Evolutionary conservation across 1,139 yeast genomes (phyloP).

Genomic region (Protomyces macrosporus): DNA sequence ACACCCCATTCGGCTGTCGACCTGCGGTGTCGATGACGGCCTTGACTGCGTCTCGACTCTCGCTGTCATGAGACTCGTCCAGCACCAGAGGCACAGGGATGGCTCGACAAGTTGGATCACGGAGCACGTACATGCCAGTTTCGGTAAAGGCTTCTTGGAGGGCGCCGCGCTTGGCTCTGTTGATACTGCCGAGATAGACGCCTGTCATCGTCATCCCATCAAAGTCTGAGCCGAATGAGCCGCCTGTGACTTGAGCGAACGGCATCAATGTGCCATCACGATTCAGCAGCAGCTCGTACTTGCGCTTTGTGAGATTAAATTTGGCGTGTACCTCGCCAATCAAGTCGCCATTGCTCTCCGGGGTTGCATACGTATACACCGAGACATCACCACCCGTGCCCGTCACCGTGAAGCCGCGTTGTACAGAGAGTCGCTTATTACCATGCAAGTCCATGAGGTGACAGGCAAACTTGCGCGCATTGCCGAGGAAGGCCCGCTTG

Average conservation of each 20-base stretch:
- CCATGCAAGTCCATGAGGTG: slow-evolving; percentile 72
- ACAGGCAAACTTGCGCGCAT: slow-evolving; percentile 46
- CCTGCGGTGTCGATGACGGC: slow-evolving; percentile 42
- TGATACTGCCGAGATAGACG: slow-evolving; percentile 65
- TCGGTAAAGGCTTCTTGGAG: slow-evolving; percentile 91
- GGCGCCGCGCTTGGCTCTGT: slow-evolving; percentile 90
- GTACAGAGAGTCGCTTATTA: slow-evolving; percentile 49
- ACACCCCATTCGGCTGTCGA: slow-evolving; percentile 25
- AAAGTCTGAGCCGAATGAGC: slow-evolving; percentile 78
- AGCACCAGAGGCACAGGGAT: neutral
- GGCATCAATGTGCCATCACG: slow-evolving; percentile 44
- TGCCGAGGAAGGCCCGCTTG: slow-evolving; percentile 62
- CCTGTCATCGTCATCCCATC: slow-evolving; percentile 61
- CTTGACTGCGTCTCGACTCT: neutral
- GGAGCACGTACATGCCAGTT: slow-evolving; percentile 80
- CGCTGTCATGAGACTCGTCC: neutral
- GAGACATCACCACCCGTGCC: slow-evolving; percentile 39
- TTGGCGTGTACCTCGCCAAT: slow-evolving; percentile 85
- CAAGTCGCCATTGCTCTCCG: slow-evolving; percentile 41
- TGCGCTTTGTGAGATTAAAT: slow-evolving; percentile 91
- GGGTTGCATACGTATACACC: neutral
- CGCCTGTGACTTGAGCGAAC: slow-evolving; percentile 82
- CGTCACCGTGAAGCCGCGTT: slow-evolving; percentile 62
- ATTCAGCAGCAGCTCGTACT: slow-evolving; percentile 62
- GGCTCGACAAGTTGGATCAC: slow-evolving; percentile 37